phyloP scores from a whole-genome alignment of 352 stramenopile genomes.

The Pythium guiyangense region DNA sequence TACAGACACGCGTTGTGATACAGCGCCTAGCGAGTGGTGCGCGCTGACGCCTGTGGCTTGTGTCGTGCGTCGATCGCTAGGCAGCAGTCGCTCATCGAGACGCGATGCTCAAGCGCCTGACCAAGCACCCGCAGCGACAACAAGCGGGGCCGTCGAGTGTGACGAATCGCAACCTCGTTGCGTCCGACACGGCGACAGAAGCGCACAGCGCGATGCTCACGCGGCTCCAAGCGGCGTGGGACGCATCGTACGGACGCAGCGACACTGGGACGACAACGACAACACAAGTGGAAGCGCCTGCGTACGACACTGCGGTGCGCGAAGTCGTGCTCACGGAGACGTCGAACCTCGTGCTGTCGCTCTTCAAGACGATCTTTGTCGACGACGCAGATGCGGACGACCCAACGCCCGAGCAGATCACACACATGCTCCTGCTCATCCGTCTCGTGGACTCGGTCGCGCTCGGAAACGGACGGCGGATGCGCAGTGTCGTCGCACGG shows the following conservation, averaged over 20 bases:
- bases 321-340: constrained; percentile 45
- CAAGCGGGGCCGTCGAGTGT: neutral
- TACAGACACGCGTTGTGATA: constrained; percentile 6
- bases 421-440: constrained; percentile 35
- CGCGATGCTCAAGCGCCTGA: constrained; percentile 32
- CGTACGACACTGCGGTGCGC: constrained; percentile 28
- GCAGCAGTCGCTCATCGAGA: constrained; percentile 32
- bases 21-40: neutral
- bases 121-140: constrained; percentile 10
- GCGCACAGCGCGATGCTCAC: constrained; percentile 17
- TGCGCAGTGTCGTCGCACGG: constrained; percentile 8
- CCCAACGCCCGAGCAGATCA: constrained; percentile 21
- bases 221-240: constrained; percentile 21
- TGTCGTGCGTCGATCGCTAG: constrained; percentile 2
- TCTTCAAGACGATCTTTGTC: constrained; percentile 48
- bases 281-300: neutral
- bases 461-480: constrained; percentile 17
- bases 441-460: constrained; percentile 44
- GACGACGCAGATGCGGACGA: constrained; percentile 19
- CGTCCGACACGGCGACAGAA: neutral
- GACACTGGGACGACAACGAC: neutral
- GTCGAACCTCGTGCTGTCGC: constrained; percentile 46
- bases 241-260: constrained; percentile 1
- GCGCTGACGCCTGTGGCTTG: neutral
- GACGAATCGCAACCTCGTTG: neutral